Evolutionary conservation across 176 grass and related monocot species (phyloP).

Genomic region (Chloris gayana): DNA sequence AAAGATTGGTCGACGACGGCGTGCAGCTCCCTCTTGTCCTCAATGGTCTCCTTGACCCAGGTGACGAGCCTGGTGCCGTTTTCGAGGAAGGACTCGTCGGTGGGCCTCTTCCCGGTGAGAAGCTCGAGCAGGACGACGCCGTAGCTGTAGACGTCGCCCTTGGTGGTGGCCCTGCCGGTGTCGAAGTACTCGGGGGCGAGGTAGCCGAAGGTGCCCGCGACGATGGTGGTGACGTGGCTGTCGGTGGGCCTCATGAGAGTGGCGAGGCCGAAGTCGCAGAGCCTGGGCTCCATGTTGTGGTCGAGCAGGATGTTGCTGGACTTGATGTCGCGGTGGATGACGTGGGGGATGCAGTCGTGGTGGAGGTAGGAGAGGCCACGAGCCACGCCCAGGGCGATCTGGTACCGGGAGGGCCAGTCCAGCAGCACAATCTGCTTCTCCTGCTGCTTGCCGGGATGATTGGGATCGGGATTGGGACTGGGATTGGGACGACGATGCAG

Average conservation of each 20-base stretch:
- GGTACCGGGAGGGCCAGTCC: constrained; percentile 51
- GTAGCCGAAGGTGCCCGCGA: constrained; percentile 80
- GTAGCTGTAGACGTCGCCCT: constrained; percentile 94
- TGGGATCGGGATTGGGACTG: too few relatives aligned
- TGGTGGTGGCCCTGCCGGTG: constrained; percentile 72
- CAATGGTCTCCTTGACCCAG: constrained; percentile 77
- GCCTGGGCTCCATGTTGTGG: constrained; percentile 70
- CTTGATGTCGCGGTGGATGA: constrained; percentile 91
- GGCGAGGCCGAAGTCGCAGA: constrained; percentile 82
- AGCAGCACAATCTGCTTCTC: neutral
- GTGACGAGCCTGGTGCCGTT: constrained; percentile 75
- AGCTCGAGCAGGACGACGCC: constrained; percentile 83
- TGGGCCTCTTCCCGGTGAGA: constrained; percentile 79
- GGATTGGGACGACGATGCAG: constrained; percentile 29
- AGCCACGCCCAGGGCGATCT: constrained; percentile 63
- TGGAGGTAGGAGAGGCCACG: constrained; percentile 75
- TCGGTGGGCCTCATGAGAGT: constrained; percentile 63
- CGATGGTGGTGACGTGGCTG: constrained; percentile 77
- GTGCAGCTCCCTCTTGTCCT: constrained; percentile 69
- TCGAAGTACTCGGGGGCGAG: constrained; percentile 94
- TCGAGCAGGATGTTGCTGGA: constrained; percentile 88
- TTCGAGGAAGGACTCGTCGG: constrained; percentile 75
- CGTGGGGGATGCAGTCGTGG: constrained; percentile 74
- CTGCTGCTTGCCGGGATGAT: too few relatives aligned
- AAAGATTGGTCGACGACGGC: constrained; percentile 66